Evolutionary conservation across 441 rosid species (phyloP), one percentile per base, ranked within the genome.

Genomic region (Populus hybrid): DNA sequence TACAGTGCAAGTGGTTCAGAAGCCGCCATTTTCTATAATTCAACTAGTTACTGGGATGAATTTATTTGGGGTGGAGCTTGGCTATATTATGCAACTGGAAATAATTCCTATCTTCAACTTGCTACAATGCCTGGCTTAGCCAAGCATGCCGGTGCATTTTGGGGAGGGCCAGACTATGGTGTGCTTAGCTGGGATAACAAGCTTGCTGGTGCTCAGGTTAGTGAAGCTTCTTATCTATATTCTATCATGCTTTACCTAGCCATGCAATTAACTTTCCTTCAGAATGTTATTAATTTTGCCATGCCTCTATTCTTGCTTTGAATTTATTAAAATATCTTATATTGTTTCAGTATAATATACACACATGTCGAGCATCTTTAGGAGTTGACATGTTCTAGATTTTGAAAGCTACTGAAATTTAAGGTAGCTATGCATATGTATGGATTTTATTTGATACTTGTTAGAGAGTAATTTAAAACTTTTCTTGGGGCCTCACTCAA

Each of bases 111-210:
- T n/a, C 93, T 95, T 83, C 79, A 84, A 16, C 87, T 85, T 64
- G 92, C 88, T 76, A 94, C 99, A 6, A 50, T 76, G 79, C 89
- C 87, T 66, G 81, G 56, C 67, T 24, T 92, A 42, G 93, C 95
- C 3, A 81, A 18, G 71, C 89, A 83, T 59, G 97, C 97, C 65
- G 98, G 96, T 67, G 90, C 93, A 69, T 95, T 94, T 64, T 85
- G 86, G 89, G 86, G 88, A 73, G 89, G 87, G 64, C 83, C 91
- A 3, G 90, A 88, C 76, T 89, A 88, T 75, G 93, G 93, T 3
- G 97, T 95, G 7, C 84, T 90, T 83, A 92, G 95, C 83, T 95
- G 99, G 99, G 97, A 95, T 83, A 95, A 92, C 88, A 95, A 92
- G 89, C 99, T 91, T 74, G 73, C 93, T 12, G 97, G 97, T 74